These are phyloP conservation scores for Vanrija humicola DNA, from an alignment of 1,284 basidiomycete genomes.

Conservation along the genomic window DNA sequence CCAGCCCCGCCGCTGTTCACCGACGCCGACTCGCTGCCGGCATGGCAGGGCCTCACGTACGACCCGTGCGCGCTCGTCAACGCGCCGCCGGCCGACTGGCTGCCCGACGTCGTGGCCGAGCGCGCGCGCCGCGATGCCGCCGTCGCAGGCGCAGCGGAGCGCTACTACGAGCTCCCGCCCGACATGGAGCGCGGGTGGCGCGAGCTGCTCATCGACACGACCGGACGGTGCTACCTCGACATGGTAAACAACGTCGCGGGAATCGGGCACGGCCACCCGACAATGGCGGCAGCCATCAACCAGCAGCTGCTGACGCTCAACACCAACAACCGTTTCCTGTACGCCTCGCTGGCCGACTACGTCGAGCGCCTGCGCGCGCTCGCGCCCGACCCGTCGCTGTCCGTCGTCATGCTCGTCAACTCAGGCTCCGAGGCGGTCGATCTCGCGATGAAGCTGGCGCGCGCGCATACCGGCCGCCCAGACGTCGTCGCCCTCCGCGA, in stretches of 20 bases:
- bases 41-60: neutral
- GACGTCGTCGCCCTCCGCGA: constrained; percentile 10
- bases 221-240: constrained; percentile 7
- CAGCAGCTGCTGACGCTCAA: constrained; percentile 13
- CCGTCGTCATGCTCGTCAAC: constrained; percentile 11
- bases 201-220: constrained; percentile 6
- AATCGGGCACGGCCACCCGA: constrained; percentile 11
- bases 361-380: constrained; percentile 3
- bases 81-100: neutral
- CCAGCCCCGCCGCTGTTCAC: neutral
- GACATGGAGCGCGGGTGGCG: constrained; percentile 13
- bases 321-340: constrained; percentile 15
- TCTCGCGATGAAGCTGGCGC: constrained; percentile 10
- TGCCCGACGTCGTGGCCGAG: neutral
- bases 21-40: neutral
- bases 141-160: constrained; percentile 6
- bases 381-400: constrained; percentile 4
- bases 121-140: neutral
- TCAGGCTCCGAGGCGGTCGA: constrained; percentile 13
- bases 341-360: constrained; percentile 5
- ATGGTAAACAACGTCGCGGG: constrained; percentile 15
- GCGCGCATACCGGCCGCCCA: neutral
- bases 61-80: constrained; percentile 5
- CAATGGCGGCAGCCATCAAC: constrained; percentile 5
- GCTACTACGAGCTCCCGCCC: constrained; percentile 6